A percentile compares a stretch with the other conserved stretches of the same genome.
Conservation (phyloP, 2,329 filamentous ascomycete species). For the Colletotrichum nymphaeae region DNA sequence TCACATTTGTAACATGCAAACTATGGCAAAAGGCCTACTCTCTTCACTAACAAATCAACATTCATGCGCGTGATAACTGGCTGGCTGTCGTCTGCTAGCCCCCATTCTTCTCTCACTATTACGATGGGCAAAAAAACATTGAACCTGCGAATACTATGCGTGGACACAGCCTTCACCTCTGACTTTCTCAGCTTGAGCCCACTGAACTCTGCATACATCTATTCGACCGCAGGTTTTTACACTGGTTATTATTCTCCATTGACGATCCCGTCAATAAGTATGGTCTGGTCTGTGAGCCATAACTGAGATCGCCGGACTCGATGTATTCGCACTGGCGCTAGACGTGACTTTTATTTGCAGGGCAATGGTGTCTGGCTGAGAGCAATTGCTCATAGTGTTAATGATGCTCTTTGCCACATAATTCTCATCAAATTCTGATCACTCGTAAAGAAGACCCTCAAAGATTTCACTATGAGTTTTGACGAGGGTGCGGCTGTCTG, state of each 20-base stretch:
- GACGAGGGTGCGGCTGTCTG: conserved; percentile 59
- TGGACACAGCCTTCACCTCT: too few species aligned
- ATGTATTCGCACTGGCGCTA: background rate
- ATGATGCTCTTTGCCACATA: conserved; percentile 52
- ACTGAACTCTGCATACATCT: too few species aligned
- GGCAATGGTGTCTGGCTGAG: conserved; percentile 52
- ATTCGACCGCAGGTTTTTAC: too few species aligned
- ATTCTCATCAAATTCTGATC: conserved; percentile 50
- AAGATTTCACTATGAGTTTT: conserved; percentile 49
- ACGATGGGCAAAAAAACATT: too few species aligned
- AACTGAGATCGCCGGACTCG: background rate
- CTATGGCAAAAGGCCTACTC: background rate
- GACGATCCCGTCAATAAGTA: too few species aligned
- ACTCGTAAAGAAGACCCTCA: conserved; percentile 59
- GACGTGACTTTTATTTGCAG: conserved; percentile 34
- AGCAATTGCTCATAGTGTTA: conserved; percentile 49
- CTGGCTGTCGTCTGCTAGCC: too few species aligned
- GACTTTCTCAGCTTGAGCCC: too few species aligned
- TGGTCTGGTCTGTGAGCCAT: background rate
- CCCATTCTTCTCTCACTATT: too few species aligned
- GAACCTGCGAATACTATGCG: too few species aligned
- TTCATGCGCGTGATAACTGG: background rate
- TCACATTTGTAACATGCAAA: background rate
- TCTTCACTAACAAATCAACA: background rate
- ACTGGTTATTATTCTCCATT: too few species aligned